Base-by-base conservation (phyloP, 1,139 yeast species). In the Geotrichum armillariae region DNA sequence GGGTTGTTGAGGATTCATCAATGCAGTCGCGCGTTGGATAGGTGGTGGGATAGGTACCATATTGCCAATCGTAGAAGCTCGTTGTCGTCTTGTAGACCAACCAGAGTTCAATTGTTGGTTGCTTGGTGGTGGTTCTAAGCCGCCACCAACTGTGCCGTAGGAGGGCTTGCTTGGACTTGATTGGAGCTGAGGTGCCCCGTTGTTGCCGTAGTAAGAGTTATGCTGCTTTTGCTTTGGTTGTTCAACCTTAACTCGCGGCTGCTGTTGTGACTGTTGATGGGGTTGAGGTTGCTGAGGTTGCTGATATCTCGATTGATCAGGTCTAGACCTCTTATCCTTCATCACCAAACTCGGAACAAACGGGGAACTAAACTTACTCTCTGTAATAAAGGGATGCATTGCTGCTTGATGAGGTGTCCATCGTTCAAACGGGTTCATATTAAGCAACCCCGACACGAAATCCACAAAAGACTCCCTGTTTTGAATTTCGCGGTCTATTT, bases 351-450 rank as follows among this genome's bases (percentile, higher is more conserved):
- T 50, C 9, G 70, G 67, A 29, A 66, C 66, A 57, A 60, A 70
- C n/a, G 71, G 72, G 2, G 66, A 67, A 7, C 58, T 57, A 48
- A 62, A 68, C 56, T 60, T 62, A 40, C 61, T 55, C 38, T 66
- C 69, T 8, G 84, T 84, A 18, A 93, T 80, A 66, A 94, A 93
- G 0, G 98, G 98, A 69, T 94, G 99, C 68, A 82, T 75, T 21
- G 85, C 75, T 0, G 98, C 99, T 66, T 93, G 97, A 60, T 89
- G 96, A 9, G 99, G 99, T 0, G 97, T 89, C 83, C 96, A 85
- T 60, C 99, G 77, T 66, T 91, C 96, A 60, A 93, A 75, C 0
- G 99, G 99, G 67, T 91, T 91, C 64, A 89, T 70, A 59, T 85
- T 88, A 53, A 93, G 72, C 9, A 88, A 78, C 33, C 95, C 95